These are phyloP conservation scores for Podospora bellae-mahoneyi DNA, from an alignment of 495 filamentous ascomycete species.

Conservation along the genomic window DNA sequence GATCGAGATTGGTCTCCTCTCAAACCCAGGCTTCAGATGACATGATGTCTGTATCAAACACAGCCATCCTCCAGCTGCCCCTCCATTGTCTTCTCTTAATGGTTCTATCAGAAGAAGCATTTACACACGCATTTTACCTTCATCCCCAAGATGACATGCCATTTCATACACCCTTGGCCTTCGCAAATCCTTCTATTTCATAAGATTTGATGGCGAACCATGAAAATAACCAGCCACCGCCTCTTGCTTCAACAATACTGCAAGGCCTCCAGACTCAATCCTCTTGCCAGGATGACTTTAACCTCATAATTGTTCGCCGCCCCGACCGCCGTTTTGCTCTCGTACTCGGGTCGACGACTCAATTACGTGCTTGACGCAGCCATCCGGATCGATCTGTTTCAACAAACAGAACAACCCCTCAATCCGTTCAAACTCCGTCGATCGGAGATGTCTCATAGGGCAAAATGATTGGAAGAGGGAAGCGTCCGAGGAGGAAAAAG, in stretches of 20 bases:
- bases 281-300: neutral
- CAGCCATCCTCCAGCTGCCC: neutral
- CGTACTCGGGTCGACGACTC: neutral
- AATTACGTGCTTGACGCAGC: neutral
- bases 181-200: neutral
- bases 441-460: neutral
- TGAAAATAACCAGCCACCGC: neutral
- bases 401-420: conserved; percentile 4
- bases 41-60: neutral
- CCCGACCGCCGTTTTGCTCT: neutral
- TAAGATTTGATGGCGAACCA: neutral
- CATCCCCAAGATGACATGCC: neutral
- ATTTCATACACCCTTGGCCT: neutral
- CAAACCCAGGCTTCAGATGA: neutral
- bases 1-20: neutral
- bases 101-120: neutral
- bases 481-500: neutral
- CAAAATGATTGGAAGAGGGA: neutral
- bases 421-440: neutral
- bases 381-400: neutral
- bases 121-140: neutral
- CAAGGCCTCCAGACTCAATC: neutral
- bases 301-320: neutral
- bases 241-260: neutral
- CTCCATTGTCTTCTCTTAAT: neutral